Evolutionary conservation across 768 basidiomycete genomes (phyloP).

Genomic region (Erythrobasidium yunnanense): DNA sequence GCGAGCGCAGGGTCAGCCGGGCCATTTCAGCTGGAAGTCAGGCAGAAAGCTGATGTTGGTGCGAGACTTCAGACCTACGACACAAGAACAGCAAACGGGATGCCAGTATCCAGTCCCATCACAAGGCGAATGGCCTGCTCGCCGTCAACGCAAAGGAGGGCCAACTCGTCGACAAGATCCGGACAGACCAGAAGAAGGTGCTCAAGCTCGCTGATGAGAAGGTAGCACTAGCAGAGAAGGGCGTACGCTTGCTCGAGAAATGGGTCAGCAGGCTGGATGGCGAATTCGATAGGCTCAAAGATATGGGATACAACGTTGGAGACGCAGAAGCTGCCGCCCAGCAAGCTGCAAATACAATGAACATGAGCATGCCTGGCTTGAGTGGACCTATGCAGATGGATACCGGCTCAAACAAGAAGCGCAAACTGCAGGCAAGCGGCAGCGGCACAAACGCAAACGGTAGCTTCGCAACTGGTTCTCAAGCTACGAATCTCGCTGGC

Average conservation of each 20-base stretch:
- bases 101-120: conserved; percentile 22
- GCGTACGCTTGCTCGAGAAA: conserved; percentile 16
- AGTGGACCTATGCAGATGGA: background rate
- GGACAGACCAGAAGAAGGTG: conserved; percentile 22
- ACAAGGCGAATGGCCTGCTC: conserved; percentile 17
- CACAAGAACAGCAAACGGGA: conserved; percentile 22
- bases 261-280: conserved; percentile 7
- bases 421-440: background rate
- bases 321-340: conserved; percentile 19
- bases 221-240: conserved; percentile 27
- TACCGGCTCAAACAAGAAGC: conserved; percentile 13
- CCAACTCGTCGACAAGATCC: conserved; percentile 17
- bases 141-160: conserved; percentile 27
- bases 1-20: conserved; percentile 7
- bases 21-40: background rate
- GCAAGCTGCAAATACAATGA: background rate
- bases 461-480: background rate
- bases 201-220: conserved; percentile 25
- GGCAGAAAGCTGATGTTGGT: background rate
- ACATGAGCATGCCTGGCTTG: background rate
- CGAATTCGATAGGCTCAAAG: conserved; percentile 20
- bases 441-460: too few relatives aligned
- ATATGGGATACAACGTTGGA: conserved; percentile 23
- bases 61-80: background rate
- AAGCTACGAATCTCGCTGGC: background rate